These are phyloP conservation scores for Phytophthora colocasiae DNA, from an alignment of 352 stramenopile species.

Conservation along the genomic window DNA sequence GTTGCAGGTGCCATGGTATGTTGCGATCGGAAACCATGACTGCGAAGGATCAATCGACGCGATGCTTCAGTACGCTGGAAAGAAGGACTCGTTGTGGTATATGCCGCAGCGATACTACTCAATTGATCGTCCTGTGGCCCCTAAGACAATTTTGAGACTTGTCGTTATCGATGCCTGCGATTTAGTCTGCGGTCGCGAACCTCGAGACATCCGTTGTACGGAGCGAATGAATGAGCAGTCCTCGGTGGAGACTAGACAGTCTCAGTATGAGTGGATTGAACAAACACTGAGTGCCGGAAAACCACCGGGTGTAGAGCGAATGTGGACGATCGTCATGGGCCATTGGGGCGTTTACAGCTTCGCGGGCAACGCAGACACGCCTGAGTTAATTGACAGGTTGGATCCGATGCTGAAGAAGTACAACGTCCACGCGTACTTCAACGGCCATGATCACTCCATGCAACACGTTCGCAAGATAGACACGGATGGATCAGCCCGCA, in stretches of 20 bases:
- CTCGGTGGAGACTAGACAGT: constrained; percentile 54
- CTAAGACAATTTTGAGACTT: constrained; percentile 83
- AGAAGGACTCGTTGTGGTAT: constrained; percentile 79
- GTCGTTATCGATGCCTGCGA: constrained; percentile 85
- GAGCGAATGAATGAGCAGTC: constrained; percentile 83
- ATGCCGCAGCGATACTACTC: constrained; percentile 84
- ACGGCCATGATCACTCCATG: constrained; percentile 86
- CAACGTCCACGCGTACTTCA: constrained; percentile 89
- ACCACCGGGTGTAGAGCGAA: constrained; percentile 68
- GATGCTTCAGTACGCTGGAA: constrained; percentile 81
- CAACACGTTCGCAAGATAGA: constrained; percentile 77
- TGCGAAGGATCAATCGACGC: constrained; percentile 85
- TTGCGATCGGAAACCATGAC: constrained; percentile 90
- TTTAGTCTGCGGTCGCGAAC: constrained; percentile 83
- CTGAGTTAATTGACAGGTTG: constrained; percentile 75
- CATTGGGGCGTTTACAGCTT: constrained; percentile 90
- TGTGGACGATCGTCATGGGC: constrained; percentile 88
- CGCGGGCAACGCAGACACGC: constrained; percentile 81
- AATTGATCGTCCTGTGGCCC: constrained; percentile 77
- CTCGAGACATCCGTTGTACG: constrained; percentile 80
- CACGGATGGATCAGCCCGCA: constrained; percentile 47
- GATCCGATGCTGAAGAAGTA: constrained; percentile 83
- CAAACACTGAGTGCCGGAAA: constrained; percentile 62
- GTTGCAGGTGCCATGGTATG: constrained; percentile 85
- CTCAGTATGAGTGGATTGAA: constrained; percentile 86